Conservation (phyloP, 2,329 filamentous ascomycete species). For the Clarireedia sp. region DNA sequence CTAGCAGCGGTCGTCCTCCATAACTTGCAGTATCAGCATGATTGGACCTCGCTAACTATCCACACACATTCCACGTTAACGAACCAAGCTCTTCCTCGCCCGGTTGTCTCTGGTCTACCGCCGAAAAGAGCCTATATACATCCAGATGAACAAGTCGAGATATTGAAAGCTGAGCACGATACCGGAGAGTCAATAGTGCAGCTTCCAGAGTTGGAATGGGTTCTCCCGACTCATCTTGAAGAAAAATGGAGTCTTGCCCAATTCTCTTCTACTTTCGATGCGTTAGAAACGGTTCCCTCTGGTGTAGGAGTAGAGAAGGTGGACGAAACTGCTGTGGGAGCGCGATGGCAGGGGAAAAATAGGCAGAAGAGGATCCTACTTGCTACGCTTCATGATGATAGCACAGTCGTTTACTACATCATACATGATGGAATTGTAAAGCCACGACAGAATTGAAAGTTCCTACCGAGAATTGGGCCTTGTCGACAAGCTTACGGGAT, state of each 20-base stretch:
- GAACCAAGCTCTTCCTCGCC: constrained; percentile 42
- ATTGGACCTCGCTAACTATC: constrained; percentile 57
- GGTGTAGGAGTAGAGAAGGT: constrained; percentile 15
- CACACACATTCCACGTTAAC: constrained; percentile 40
- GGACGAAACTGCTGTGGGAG: constrained; percentile 27
- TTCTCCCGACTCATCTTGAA: constrained; percentile 62
- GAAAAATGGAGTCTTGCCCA: constrained; percentile 64
- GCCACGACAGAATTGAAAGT: constrained; percentile 65
- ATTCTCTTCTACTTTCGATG: constrained; percentile 65
- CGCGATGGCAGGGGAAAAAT: constrained; percentile 37
- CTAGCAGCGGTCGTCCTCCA: constrained; percentile 56
- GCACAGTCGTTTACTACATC: constrained; percentile 77
- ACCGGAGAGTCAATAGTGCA: constrained; percentile 39
- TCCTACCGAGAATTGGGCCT: not conserved
- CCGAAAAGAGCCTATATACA: constrained; percentile 69
- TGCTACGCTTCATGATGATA: constrained; percentile 69
- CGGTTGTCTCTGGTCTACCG: constrained; percentile 64
- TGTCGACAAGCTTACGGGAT: not conserved
- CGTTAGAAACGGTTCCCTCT: constrained; percentile 40
- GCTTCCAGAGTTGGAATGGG: constrained; percentile 62
- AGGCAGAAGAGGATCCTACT: constrained; percentile 63
- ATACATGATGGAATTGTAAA: constrained; percentile 84
- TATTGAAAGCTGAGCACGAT: constrained; percentile 52
- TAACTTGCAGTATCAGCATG: constrained; percentile 68
- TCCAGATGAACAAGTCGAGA: constrained; percentile 72